Percentiles rank a stretch among this genome's conserved stretches.
Evolutionary conservation across 2,329 filamentous ascomycete genomes (phyloP).

Genomic region (Cladorrhinum sp.): DNA sequence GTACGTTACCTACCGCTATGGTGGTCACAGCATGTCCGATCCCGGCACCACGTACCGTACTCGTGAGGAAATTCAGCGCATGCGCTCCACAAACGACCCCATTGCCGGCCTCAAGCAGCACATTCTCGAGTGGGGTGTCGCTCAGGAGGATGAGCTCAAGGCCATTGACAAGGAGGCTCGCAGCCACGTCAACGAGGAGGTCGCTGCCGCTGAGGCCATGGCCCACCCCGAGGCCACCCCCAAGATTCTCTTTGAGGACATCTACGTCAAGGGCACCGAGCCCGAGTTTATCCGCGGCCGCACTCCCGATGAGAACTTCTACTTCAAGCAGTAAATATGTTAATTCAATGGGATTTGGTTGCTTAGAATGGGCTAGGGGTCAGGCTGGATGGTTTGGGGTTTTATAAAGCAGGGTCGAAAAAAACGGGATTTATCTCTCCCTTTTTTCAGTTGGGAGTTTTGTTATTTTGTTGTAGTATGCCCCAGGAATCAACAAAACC

Average conservation of each 20-base stretch:
- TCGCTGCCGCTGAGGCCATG: constrained; percentile 88
- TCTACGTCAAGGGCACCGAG: constrained; percentile 87
- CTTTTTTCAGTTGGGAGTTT: not conserved
- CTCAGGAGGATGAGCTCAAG: constrained; percentile 94
- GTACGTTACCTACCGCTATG: constrained; percentile 99
- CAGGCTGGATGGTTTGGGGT: not conserved
- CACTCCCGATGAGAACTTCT: constrained; percentile 89
- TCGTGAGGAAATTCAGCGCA: constrained; percentile 98
- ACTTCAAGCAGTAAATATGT: constrained; percentile 55
- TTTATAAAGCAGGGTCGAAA: not conserved
- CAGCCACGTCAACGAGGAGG: constrained; percentile 81
- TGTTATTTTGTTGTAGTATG: not conserved
- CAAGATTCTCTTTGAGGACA: constrained; percentile 91
- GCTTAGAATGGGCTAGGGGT: not conserved
- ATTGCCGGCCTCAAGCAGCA: constrained; percentile 98
- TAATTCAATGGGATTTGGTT: not conserved
- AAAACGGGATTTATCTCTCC: not conserved
- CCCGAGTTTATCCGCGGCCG: constrained; percentile 84
- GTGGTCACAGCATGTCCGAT: constrained; percentile 99
- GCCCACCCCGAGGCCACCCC: constrained; percentile 70
- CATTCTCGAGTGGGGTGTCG: constrained; percentile 91
- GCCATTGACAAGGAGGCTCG: constrained; percentile 90
- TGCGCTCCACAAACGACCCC: constrained; percentile 97
- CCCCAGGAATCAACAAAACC: not conserved
- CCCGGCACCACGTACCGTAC: constrained; percentile 98